These are phyloP conservation scores for Parathielavia hyrcaniae DNA, from an alignment of 495 filamentous ascomycete genomes.

Conservation along the genomic window DNA sequence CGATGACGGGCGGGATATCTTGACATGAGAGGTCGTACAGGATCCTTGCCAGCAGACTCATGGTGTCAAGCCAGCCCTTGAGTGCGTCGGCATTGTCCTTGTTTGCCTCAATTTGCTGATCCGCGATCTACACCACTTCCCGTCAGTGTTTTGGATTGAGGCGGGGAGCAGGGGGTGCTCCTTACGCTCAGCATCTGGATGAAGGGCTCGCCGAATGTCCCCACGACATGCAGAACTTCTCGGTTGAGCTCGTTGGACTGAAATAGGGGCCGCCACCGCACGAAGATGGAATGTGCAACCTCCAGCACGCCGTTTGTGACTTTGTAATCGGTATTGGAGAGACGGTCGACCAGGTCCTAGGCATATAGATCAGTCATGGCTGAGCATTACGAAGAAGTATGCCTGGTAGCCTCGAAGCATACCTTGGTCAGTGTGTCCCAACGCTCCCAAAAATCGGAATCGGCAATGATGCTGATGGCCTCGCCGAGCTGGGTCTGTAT, in stretches of 20 bases:
- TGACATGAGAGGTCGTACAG: slow-evolving; percentile 95
- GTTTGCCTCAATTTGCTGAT: slow-evolving; percentile 68
- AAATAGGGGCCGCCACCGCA: slow-evolving; percentile 88
- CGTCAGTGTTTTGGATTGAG: slow-evolving; percentile 17
- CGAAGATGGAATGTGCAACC: slow-evolving; percentile 97
- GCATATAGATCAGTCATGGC: slow-evolving; percentile 2
- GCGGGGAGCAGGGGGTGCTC: slow-evolving; percentile 6
- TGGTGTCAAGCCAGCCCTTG: slow-evolving; percentile 66
- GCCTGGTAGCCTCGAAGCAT: slow-evolving; percentile 39
- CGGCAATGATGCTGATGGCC: slow-evolving; percentile 91
- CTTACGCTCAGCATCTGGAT: slow-evolving; percentile 66
- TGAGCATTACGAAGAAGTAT: background rate
- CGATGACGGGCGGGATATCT: slow-evolving; percentile 88
- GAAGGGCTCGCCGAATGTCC: slow-evolving; percentile 74
- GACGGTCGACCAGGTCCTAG: slow-evolving; percentile 76
- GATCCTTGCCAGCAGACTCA: slow-evolving; percentile 82
- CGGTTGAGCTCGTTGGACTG: slow-evolving; percentile 82
- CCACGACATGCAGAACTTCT: slow-evolving; percentile 91
- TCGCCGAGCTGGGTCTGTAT: slow-evolving; percentile 94
- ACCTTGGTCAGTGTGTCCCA: slow-evolving; percentile 78
- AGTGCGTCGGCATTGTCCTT: slow-evolving; percentile 65
- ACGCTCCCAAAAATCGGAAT: slow-evolving; percentile 92
- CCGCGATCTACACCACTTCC: slow-evolving; percentile 52
- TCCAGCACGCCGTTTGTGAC: slow-evolving; percentile 90
- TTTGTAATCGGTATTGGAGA: slow-evolving; percentile 67